Evolutionary conservation across 2,329 filamentous ascomycete species (phyloP), one percentile per base, ranked within the genome.

Genomic region (Fusarium musae): DNA sequence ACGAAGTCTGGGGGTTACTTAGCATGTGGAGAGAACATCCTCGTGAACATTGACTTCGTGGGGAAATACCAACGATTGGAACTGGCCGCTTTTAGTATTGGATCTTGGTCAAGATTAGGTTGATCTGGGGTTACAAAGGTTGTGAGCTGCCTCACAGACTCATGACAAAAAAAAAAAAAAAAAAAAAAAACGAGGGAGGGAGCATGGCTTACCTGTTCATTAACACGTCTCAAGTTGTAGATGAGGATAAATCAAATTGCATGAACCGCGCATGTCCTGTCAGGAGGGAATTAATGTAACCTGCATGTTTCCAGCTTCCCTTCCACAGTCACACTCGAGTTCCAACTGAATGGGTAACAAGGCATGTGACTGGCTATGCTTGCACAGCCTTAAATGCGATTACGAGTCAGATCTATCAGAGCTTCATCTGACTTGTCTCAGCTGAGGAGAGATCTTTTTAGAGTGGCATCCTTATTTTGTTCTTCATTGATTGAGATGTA

Each of bases 361-460:
- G 36, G 43, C 71, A 74, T 74, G 71, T 74, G 71, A 72, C 71
- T 72, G 63, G 37, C 30, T 46, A 28, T 59, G 30, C 40, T 46
- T 44, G 42, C 66, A 64, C 46, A 59, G 66, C 70, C 70, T 72
- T 52, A 42, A 42, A 42, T 57, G 52, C 30, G 54, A 30, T 40
- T 49, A 30, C 32, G 52, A 52, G 71, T 65, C 23, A 68, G 66
- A 74, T 68, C 54, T 59, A 30, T 43, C 32, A 61, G 37, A 23
- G 54, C 56, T 64, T 59, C 56, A 69, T 69, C 63, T 72, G 63
- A 72, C 59, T 40, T 47, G 40, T 58, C 49, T 57, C 30, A 56
- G 50, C 57, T 53, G 39, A 56, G 39, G 42, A 68, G 50, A 54
- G 44, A 44, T 57, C 30, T 46, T 54, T 49, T 43, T 34, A 44